Evolutionary conservation across 2,329 filamentous ascomycete species (phyloP).

Genomic region (Rutstroemia sydowiana): DNA sequence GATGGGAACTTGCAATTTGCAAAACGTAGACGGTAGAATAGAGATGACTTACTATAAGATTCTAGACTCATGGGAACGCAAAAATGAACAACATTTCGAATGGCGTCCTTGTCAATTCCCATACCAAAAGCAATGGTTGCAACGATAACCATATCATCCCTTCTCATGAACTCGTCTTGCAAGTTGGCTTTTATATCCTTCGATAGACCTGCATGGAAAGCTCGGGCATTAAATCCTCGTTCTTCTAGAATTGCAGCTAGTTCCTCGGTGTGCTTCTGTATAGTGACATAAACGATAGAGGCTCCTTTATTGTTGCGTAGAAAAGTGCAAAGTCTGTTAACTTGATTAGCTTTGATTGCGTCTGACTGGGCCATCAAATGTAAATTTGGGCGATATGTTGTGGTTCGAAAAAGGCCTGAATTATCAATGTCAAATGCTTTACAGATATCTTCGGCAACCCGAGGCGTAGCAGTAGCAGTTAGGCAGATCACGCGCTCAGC

Average conservation of each 20-base stretch:
- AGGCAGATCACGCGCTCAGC: constrained; percentile 53
- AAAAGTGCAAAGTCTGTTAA: constrained; percentile 40
- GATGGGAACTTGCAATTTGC: not conserved
- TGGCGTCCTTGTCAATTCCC: constrained; percentile 50
- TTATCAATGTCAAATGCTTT: constrained; percentile 43
- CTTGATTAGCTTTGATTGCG: constrained; percentile 37
- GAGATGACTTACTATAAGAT: constrained; percentile 38
- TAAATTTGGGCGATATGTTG: constrained; percentile 49
- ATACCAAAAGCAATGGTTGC: constrained; percentile 54
- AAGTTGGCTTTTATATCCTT: constrained; percentile 37
- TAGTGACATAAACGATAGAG: constrained; percentile 54
- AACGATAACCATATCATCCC: constrained; percentile 39
- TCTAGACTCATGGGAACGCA: constrained; percentile 45
- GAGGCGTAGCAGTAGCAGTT: constrained; percentile 51
- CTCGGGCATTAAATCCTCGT: constrained; percentile 35
- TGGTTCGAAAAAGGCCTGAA: constrained; percentile 47
- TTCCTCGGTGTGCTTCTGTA: constrained; percentile 44
- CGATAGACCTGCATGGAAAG: constrained; percentile 46
- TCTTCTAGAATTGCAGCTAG: constrained; percentile 34
- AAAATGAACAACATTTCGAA: constrained; percentile 48
- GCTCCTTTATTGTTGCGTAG: constrained; percentile 44
- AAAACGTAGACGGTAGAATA: no score
- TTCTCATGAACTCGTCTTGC: constrained; percentile 46
- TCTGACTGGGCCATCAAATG: constrained; percentile 44
- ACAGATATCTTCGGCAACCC: constrained; percentile 48